phyloP scores from a whole-genome alignment of 495 filamentous ascomycete genomes.

The Endocarpon pusillum region DNA sequence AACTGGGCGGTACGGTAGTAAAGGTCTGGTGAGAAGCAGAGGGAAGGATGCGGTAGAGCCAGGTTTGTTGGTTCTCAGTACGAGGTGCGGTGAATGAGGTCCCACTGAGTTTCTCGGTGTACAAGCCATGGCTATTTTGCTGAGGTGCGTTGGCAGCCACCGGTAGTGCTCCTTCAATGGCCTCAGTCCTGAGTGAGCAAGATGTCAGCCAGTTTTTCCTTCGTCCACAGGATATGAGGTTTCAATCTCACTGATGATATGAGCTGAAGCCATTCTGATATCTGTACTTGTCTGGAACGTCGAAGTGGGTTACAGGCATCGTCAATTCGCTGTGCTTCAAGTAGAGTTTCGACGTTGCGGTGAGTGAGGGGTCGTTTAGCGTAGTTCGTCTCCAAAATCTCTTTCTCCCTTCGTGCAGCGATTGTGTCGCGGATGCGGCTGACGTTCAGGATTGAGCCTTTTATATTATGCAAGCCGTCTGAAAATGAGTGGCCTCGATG shows the following conservation, averaged over 20 bases:
- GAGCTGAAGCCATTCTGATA: conserved; percentile 54
- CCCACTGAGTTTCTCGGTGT: conserved; percentile 85
- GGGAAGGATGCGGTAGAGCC: conserved; percentile 87
- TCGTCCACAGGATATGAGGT: neutral
- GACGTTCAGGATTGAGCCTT: too few relatives aligned
- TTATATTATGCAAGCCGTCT: too few relatives aligned
- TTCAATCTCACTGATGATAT: conserved; percentile 22
- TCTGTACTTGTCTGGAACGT: conserved; percentile 38
- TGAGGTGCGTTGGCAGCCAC: conserved; percentile 74
- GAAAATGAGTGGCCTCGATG: too few relatives aligned
- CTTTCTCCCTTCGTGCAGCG: conserved; percentile 22
- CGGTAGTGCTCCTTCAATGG: conserved; percentile 41
- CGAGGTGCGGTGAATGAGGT: conserved; percentile 86
- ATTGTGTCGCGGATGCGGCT: too few relatives aligned
- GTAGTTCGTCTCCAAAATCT: conserved; percentile 25
- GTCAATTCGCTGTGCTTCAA: conserved; percentile 23
- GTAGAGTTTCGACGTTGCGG: conserved; percentile 28
- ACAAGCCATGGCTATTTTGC: conserved; percentile 68
- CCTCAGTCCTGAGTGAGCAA: conserved; percentile 21
- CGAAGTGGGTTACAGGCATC: conserved; percentile 43
- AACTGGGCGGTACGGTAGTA: conserved; percentile 19
- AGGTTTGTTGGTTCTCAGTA: conserved; percentile 76
- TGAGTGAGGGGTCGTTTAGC: conserved; percentile 26
- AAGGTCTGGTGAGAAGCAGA: conserved; percentile 70
- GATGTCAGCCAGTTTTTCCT: neutral